Evolutionary conservation across 805 yeast genomes (phyloP), one percentile per base, ranked within the genome.

Genomic region (Wilhelminamyces savonicus): DNA sequence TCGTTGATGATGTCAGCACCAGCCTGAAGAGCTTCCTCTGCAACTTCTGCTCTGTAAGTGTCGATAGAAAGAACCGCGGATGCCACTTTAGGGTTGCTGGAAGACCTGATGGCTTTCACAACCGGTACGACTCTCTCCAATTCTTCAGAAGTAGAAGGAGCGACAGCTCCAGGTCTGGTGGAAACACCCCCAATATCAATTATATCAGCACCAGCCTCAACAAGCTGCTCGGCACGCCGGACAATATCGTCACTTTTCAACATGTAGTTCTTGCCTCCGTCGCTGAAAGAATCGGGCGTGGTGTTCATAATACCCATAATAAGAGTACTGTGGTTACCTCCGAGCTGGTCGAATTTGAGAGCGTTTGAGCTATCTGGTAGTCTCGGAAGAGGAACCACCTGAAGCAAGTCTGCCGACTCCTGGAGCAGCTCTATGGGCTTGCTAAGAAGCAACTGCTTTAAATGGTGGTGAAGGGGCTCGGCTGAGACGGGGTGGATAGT

Each of bases 1-100:
- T 92, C 99, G 56, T 92, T 92, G 46, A 92, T 77, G 18, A 92
- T 82, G 52, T 88, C 88, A 1, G 94, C 95, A 4, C 97, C 98
- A 1, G 76, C 78, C 10, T 50, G 46, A 14, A 92, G 62, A 0
- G 86, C 74, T 24, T 65, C 71, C 28, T 62, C 62, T 0, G 97
- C 97, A 9, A 92, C 95, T 1, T 48, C 44, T 0, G 87, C 58
- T 23, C 95, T 66, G 50, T 80, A 92, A 0, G 98, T 88, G 52
- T 92, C 99, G n/a, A 92, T 66, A 10, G 95, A 84, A 16, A 92
- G 59, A 3, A 82, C 46, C 0, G 75, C 60, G 13, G 59, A 48
- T 30, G 64, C 50, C 33, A 74, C 37, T 35, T 37, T 48, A 5
- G 52, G 38, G 26, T 66, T 52, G 2, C 44, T 30, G 19, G 62